A percentile compares a stretch with the other conserved stretches of the same genome.
These are phyloP conservation scores for Solanum pinnatisectum DNA, from an alignment of 257 asterid species.

Conservation along the genomic window DNA sequence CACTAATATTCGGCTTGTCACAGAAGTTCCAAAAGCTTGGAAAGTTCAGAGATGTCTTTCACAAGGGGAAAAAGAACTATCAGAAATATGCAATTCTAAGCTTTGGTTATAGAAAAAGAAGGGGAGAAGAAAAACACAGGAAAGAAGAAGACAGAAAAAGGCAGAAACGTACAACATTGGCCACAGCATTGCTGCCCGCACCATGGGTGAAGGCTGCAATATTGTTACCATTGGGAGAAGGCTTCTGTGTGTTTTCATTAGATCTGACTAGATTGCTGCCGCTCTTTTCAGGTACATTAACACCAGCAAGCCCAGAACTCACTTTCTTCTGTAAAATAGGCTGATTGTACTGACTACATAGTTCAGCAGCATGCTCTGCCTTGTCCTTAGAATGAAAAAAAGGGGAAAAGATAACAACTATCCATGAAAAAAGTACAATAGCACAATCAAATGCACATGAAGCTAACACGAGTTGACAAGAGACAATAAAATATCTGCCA, in stretches of 20 bases:
- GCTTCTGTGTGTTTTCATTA: constrained; percentile 4
- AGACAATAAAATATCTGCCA: background rate
- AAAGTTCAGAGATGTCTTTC: constrained; percentile 6
- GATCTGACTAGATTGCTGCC: background rate
- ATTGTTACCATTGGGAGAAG: background rate
- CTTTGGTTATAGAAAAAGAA: background rate
- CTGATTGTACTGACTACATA: background rate
- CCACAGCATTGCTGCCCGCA: constrained; percentile 3
- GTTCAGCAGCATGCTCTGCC: constrained; percentile 5
- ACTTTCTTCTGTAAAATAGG: background rate
- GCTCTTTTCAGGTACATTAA: constrained; percentile 2
- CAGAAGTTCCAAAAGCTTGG: constrained; percentile 8
- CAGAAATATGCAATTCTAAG: background rate
- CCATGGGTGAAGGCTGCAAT: background rate
- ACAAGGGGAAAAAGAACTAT: background rate
- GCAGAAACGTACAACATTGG: background rate
- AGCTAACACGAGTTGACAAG: background rate
- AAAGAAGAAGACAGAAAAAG: background rate
- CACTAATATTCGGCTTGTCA: constrained; percentile 14
- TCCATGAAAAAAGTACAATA: background rate
- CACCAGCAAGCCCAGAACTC: constrained; percentile 2
- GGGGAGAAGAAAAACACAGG: background rate
- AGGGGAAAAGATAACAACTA: background rate
- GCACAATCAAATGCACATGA: background rate
- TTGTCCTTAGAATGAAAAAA: background rate